phyloP scores from a whole-genome alignment of 108 stramenopile genomes.

The Cyclotella baltica region DNA sequence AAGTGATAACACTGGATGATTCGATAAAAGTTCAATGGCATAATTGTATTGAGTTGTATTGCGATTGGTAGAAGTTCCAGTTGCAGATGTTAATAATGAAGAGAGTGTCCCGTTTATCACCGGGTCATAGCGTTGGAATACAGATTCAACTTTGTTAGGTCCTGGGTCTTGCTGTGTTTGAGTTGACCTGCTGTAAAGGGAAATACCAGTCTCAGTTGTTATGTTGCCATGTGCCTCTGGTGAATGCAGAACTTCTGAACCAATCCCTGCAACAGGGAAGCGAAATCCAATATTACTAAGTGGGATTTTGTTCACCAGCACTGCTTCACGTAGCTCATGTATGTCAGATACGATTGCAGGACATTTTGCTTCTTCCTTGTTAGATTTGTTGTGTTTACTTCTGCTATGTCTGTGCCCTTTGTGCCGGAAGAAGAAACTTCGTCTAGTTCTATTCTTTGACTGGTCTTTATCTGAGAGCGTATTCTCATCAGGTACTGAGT shows the following conservation, averaged over 20 bases:
- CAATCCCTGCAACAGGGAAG: conserved; percentile 36
- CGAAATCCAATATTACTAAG: conserved; percentile 53
- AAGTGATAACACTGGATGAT: conserved; percentile 49
- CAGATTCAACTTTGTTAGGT: not conserved
- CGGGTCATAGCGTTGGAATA: conserved; percentile 47
- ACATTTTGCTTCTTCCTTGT: conserved; percentile 41
- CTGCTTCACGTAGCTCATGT: conserved; percentile 43
- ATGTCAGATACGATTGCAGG: conserved; percentile 48
- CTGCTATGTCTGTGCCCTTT: not conserved
- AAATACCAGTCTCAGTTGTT: not conserved
- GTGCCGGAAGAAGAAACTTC: not conserved
- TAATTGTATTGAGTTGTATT: conserved; percentile 33
- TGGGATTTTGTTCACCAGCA: conserved; percentile 36
- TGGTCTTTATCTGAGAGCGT: not conserved
- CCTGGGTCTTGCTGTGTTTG: not conserved
- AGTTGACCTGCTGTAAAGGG: not conserved
- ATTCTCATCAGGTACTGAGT: too few species aligned
- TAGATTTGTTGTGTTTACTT: not conserved
- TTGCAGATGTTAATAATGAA: conserved; percentile 31
- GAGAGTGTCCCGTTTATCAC: conserved; percentile 49
- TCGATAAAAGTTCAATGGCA: conserved; percentile 41
- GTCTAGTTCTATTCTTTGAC: not conserved
- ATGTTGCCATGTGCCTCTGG: not conserved
- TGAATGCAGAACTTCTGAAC: conserved; percentile 25
- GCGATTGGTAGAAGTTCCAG: not conserved